Base-by-base conservation (phyloP, 2,329 filamentous ascomycete genomes). In the Cladophialophora psammophila region DNA sequence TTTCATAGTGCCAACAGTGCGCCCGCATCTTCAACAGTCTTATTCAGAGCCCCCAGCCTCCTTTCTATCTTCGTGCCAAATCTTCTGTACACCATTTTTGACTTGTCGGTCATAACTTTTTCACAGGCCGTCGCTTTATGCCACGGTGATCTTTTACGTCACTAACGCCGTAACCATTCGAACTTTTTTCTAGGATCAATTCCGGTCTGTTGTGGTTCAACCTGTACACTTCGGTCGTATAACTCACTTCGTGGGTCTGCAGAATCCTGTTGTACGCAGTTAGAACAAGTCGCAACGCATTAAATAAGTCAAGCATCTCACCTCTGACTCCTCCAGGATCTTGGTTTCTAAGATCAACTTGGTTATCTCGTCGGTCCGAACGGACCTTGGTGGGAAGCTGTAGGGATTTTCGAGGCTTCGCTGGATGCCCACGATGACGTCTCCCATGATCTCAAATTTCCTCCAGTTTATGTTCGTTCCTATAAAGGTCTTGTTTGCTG, bases 371-470 rank as follows among this genome's bases (percentile, higher is more conserved):
- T 94, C 90, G 73, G 91, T 89, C 38, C 66, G 54, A 31, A 38
- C 26, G 12, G 71, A 69, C 20, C 66, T 59, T 74, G 85, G 89
- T 38, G 83, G 82, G 69, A 89, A 90, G 32, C 88, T 87, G 72
- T 97, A 97, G 5, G 93, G 89, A 57, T 88, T 88, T 62, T 91
- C 91, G 79, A 98, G 94, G 74, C 94, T 97, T 79, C 90, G 91
- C 86, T 97, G 96, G 63, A 99, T 89, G 1, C 92, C 91, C 67
- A 97, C 84, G 61, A 98, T 86, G 5, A 97, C 91, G 73, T 98
- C 94, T 6, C 94, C 94, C 79, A 98, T 89, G 36, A 99, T 90
- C 78, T 98, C 94, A 74, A 98, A 99, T 77, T 99, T 99, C 79
- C 91, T 93, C 95, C 95, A 99, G 77, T 98, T 98, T 76, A 99